Percentiles rank a stretch among this genome's conserved stretches.
These are phyloP conservation scores for Centella asiatica DNA, from an alignment of 129 eudicot species.

Conservation along the genomic window DNA sequence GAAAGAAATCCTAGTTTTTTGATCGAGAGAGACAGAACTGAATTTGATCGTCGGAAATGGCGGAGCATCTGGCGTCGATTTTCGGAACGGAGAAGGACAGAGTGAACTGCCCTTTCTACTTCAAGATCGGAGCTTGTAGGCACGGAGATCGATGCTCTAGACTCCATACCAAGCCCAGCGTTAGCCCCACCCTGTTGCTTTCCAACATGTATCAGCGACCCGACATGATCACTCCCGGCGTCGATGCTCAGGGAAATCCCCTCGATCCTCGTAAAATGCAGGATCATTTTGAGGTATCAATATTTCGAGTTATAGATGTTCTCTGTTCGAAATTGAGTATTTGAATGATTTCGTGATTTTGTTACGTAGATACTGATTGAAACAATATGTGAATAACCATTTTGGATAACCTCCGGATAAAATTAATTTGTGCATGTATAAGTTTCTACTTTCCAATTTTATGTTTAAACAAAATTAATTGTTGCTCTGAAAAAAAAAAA, in stretches of 20 bases:
- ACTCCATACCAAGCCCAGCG: constrained; percentile 33
- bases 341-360: too few species aligned
- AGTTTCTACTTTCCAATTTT: too few species aligned
- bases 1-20: too few species aligned
- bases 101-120: constrained; percentile 45
- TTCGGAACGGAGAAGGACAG: constrained; percentile 50
- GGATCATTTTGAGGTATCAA: constrained; percentile 22
- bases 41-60: constrained; percentile 2
- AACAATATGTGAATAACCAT: too few species aligned
- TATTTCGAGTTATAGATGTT: neutral
- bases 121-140: constrained; percentile 46
- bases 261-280: constrained; percentile 35
- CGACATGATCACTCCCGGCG: constrained; percentile 44
- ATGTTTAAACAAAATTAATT: too few species aligned
- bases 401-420: too few species aligned
- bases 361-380: too few species aligned
- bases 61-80: constrained; percentile 14
- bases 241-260: constrained; percentile 40
- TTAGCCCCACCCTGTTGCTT: constrained; percentile 33
- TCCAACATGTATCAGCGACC: constrained; percentile 51
- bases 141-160: constrained; percentile 50
- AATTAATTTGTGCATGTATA: too few species aligned
- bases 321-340: too few species aligned
- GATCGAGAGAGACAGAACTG: too few species aligned
- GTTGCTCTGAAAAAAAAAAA: too few species aligned